phyloP scores from a whole-genome alignment of 1,139 yeast genomes.

The Blastobotrys arbuscula region DNA sequence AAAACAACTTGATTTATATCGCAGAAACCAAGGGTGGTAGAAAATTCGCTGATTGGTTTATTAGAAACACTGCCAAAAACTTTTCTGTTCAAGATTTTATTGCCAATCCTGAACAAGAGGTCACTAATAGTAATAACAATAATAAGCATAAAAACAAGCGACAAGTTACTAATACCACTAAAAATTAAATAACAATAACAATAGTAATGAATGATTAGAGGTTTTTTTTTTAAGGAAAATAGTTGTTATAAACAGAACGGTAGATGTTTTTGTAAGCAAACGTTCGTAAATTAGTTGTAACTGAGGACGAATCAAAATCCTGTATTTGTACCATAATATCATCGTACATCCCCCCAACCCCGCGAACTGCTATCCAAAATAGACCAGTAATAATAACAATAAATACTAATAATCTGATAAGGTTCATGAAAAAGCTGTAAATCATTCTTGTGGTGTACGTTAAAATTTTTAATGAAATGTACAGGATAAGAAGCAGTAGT shows the following conservation, averaged over 20 bases:
- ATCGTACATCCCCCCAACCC: slow-evolving; percentile 21
- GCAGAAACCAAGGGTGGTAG: slow-evolving; percentile 42
- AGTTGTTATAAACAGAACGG: background rate
- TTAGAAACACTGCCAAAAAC: slow-evolving; percentile 43
- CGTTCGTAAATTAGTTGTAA: slow-evolving; percentile 5
- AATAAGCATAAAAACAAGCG: slow-evolving; percentile 1
- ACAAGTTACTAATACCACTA: background rate
- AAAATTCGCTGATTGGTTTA: slow-evolving; percentile 46
- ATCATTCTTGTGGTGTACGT: slow-evolving; percentile 29
- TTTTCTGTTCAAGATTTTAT: slow-evolving; percentile 40
- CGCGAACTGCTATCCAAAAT: slow-evolving; percentile 25
- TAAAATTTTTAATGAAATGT: slow-evolving; percentile 28
- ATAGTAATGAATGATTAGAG: background rate
- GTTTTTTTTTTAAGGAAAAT: slow-evolving; percentile 1
- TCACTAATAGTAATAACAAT: background rate
- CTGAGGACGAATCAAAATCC: slow-evolving; percentile 11
- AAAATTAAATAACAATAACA: background rate
- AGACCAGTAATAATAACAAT: slow-evolving; percentile 18
- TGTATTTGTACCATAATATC: slow-evolving; percentile 15
- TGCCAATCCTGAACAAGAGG: slow-evolving; percentile 29
- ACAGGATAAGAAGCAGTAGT: slow-evolving; percentile 19
- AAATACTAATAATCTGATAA: slow-evolving; percentile 22
- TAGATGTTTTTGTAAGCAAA: slow-evolving; percentile 10
- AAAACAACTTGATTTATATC: slow-evolving; percentile 40
- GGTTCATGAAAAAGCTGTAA: slow-evolving; percentile 23